A percentile compares a stretch with the other conserved stretches of the same genome.
These are phyloP conservation scores for Calocybe gangraenosa DNA, from an alignment of 768 basidiomycete species.

Conservation along the genomic window DNA sequence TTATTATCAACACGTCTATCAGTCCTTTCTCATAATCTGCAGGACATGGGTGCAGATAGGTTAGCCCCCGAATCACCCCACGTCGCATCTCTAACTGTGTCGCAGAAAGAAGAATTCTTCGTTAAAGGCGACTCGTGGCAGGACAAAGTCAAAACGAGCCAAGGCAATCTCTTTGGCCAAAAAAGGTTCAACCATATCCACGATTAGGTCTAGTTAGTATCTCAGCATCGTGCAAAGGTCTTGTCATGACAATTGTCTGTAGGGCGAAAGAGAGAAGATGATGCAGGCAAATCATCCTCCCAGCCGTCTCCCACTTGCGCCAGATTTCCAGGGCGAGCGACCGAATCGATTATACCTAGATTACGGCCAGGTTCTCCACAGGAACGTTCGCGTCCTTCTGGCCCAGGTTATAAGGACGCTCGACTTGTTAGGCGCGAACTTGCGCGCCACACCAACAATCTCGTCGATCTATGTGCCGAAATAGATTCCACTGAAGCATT, in stretches of 20 bases:
- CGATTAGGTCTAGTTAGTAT: constrained; percentile 6
- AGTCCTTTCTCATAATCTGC: too few relatives aligned
- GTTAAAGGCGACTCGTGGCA: not conserved
- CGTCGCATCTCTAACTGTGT: too few relatives aligned
- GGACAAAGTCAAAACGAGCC: not conserved
- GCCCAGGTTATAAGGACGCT: constrained; percentile 16
- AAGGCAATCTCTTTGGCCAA: not conserved
- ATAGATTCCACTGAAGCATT: constrained; percentile 16
- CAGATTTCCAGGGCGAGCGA: too few relatives aligned
- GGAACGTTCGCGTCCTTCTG: constrained; percentile 1
- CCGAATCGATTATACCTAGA: too few relatives aligned
- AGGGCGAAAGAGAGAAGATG: constrained; percentile 7
- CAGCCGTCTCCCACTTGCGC: not conserved
- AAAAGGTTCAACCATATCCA: too few relatives aligned
- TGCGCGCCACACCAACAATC: constrained; percentile 12
- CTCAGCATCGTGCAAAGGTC: too few relatives aligned
- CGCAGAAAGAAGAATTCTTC: not conserved
- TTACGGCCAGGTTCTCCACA: not conserved
- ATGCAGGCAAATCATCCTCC: not conserved
- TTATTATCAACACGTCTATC: too few relatives aligned
- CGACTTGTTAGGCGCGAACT: constrained; percentile 16
- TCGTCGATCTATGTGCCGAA: constrained; percentile 11
- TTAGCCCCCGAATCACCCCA: too few relatives aligned
- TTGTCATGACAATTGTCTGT: not conserved
- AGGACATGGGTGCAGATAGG: too few relatives aligned